Evolutionary conservation across 2,329 filamentous ascomycete species (phyloP).

Genomic region (Aspergillus ustus): DNA sequence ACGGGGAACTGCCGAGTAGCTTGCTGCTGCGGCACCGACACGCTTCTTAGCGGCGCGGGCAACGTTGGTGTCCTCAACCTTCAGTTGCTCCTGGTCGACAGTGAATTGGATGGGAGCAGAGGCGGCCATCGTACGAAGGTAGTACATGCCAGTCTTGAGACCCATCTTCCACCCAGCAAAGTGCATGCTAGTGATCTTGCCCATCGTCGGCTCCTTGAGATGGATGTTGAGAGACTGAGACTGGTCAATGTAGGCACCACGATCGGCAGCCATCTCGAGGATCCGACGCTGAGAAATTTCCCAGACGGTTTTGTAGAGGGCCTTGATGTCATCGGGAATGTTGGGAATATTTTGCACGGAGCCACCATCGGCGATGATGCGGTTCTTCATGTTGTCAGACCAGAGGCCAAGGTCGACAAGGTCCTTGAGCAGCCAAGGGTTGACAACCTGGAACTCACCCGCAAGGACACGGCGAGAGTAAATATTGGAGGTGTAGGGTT

Average conservation of each 20-base stretch:
- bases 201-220: slow-evolving; percentile 99
- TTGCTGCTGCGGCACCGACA: slow-evolving; percentile 61
- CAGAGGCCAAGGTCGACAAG: slow-evolving; percentile 96
- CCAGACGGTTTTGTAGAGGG: slow-evolving; percentile 99
- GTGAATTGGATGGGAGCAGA: slow-evolving; percentile 98
- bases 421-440: slow-evolving; percentile 98
- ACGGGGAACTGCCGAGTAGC: slow-evolving; percentile 66
- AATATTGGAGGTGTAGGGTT: slow-evolving; percentile 99
- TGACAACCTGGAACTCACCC: slow-evolving; percentile 99
- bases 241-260: slow-evolving; percentile 98
- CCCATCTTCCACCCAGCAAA: slow-evolving; percentile 99
- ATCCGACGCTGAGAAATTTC: slow-evolving; percentile 96
- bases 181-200: slow-evolving; percentile 99
- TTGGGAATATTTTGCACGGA: slow-evolving; percentile 97
- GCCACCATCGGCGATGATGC: slow-evolving; percentile 95
- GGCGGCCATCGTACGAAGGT: slow-evolving; percentile 95
- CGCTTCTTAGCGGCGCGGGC: slow-evolving; percentile 75
- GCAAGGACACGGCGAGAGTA: slow-evolving; percentile 98
- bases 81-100: slow-evolving; percentile 93
- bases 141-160: slow-evolving; percentile 99
- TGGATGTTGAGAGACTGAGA: slow-evolving; percentile 99
- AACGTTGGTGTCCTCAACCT: slow-evolving; percentile 80
- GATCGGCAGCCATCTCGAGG: slow-evolving; percentile 97
- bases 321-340: slow-evolving; percentile 94
- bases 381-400: slow-evolving; percentile 99